These are phyloP conservation scores for Candida oleophila DNA, from an alignment of 805 yeast genomes.

Conservation along the genomic window DNA sequence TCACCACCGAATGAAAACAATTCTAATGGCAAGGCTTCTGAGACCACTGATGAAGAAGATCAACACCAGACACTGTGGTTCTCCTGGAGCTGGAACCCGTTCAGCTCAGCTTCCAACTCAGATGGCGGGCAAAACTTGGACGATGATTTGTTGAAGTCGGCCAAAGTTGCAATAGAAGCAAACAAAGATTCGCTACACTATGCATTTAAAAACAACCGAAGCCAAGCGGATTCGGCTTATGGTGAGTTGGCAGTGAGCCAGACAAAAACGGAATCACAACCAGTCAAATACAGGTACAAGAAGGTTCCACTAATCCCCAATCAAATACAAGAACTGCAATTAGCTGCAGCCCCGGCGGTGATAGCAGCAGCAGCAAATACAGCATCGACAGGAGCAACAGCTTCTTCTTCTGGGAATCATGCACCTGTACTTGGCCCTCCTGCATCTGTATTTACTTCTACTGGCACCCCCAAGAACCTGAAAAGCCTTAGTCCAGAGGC, in stretches of 20 bases:
- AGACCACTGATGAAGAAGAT: background rate
- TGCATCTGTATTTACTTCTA: background rate
- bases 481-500: background rate
- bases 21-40: slow-evolving; percentile 1
- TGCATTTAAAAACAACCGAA: slow-evolving; percentile 24
- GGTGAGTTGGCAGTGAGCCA: slow-evolving; percentile 34
- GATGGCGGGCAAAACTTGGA: slow-evolving; percentile 18
- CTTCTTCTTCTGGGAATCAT: background rate
- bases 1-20: slow-evolving; percentile 1
- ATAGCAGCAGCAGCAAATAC: background rate
- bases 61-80: slow-evolving; percentile 17
- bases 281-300: slow-evolving; percentile 30
- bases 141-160: slow-evolving; percentile 27
- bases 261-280: slow-evolving; percentile 30
- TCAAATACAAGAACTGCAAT: slow-evolving; percentile 31
- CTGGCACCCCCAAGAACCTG: background rate
- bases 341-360: slow-evolving; percentile 7
- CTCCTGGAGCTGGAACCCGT: slow-evolving; percentile 22
- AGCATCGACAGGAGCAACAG: background rate
- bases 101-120: slow-evolving; percentile 9
- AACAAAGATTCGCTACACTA: slow-evolving; percentile 32
- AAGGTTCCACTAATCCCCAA: slow-evolving; percentile 34
- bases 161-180: slow-evolving; percentile 32
- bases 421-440: background rate
- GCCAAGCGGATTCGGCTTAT: slow-evolving; percentile 9